Evolutionary conservation across 257 asterid genomes (phyloP), one percentile per base, ranked within the genome.

Genomic region (Gentiana dahurica): DNA sequence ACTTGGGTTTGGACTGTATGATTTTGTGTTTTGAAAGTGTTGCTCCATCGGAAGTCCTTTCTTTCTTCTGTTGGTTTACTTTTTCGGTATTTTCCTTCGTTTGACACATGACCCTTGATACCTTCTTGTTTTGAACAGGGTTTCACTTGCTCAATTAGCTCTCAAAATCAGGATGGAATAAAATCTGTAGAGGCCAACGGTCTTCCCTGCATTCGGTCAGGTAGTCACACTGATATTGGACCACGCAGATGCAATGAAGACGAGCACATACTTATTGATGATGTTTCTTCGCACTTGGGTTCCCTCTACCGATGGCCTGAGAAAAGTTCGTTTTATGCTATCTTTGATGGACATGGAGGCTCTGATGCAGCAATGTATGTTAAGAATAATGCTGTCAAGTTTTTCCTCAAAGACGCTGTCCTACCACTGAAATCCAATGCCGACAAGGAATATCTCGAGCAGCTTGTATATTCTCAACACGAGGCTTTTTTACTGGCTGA

Each of bases 311-410:
- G 34, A 46, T 68, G 79, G 61, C 96, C 85, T 2, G 76, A 74
- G 67, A 94, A 91, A 47, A 74, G 79, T 64, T 87, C 94, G 67
- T 79, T 87, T 61, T 87, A 81, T 55, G 96, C 85, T 80, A 94
- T 87, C 53, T 87, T 87, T 73, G 94, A 87, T 73, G 96, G 96
- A 6, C 96, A 87, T 54, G 96, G 96, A 60, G 96, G 96, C 37
- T 74, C 95, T 8, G 96, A 87, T 70, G 96, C 96, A n/a, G 96
- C 96, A 32, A 78, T 87, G 43, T 82, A 74, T 64, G 79, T 84
- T 45, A 73, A 63, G 43, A 75, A 66, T 51, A 75, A 82, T 52
- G 95, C 77, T 1, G 74, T 82, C 38, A 71, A 79, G 59, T 73
- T 87, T 65, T 68, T 87, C 49, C 84, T 87, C 34, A 75, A 80